phyloP scores from a whole-genome alignment of 2,329 filamentous ascomycete genomes.

The Chalaropsis thielavioides region DNA sequence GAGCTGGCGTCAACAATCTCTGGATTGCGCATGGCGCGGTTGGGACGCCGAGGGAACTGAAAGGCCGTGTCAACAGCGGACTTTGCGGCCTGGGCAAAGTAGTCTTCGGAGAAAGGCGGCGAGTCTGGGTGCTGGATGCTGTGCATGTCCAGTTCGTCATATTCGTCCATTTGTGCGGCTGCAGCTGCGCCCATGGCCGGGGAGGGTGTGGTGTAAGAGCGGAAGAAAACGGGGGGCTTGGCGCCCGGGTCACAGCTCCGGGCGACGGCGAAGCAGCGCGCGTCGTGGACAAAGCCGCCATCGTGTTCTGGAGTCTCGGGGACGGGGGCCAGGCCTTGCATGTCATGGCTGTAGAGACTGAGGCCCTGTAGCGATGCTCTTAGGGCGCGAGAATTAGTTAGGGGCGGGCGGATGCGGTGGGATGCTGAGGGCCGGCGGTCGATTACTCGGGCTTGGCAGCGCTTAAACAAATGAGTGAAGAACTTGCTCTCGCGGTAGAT shows the following conservation, averaged over 20 bases:
- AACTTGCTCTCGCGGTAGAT: slow-evolving; percentile 1
- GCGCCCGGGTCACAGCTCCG: not conserved
- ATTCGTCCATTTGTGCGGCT: not conserved
- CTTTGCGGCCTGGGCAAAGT: not conserved
- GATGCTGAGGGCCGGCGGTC: not conserved
- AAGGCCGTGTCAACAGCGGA: not conserved
- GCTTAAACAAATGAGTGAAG: not conserved
- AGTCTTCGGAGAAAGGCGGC: not conserved
- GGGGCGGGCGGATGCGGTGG: not conserved
- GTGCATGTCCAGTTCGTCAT: not conserved
- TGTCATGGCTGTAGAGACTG: not conserved
- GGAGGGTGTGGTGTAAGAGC: not conserved
- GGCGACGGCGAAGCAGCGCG: not conserved
- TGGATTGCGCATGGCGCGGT: not conserved
- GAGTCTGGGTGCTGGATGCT: not conserved
- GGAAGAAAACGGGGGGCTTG: not conserved
- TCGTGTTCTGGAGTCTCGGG: not conserved
- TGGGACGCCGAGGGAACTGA: not conserved
- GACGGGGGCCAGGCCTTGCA: not conserved
- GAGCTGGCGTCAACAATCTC: not conserved
- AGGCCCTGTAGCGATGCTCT: not conserved
- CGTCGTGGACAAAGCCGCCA: not conserved
- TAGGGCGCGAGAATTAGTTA: not conserved
- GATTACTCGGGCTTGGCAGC: not conserved
- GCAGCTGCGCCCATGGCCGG: not conserved